Base-by-base conservation (phyloP, 2,329 filamentous ascomycete genomes). In the Fusarium mangiferae region DNA sequence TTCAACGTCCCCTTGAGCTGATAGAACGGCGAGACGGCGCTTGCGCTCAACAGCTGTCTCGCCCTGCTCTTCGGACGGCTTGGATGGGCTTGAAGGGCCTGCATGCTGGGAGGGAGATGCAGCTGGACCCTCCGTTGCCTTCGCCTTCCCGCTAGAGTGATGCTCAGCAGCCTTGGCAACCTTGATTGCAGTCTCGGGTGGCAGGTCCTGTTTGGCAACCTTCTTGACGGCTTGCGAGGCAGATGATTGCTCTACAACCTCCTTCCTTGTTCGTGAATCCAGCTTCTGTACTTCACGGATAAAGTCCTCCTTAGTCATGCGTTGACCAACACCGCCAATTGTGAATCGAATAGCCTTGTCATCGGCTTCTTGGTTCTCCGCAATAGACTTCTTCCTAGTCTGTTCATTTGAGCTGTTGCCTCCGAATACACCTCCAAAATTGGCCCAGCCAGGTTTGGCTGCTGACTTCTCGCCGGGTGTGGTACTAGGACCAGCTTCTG, bases 271-370 rank as follows among this genome's bases (percentile, higher is more conserved):
- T 77, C 90, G 90, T 30, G 89, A 88, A 79, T 96, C 93, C 68
- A 96, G 86, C 72, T 90, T 89, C 73, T 91, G 90, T 78, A 96
- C 91, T 79, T 94, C 90, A 52, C 88, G 85, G 69, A 96, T 90
- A 79, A 96, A 96, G 78, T 95, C 93, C 9, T 92, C 90, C 82
- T 95, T 95, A 70, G 89, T 95, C 89, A 96, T 92, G 54, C 93
- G 90, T 70, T 88, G 87, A 11, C 92, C 92, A n/a, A 91, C 89
- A 39, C 91, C 90, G 49, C 88, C 90, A 72, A 96, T 93, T 3
- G 91, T 95, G 82, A 95, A 96, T 20, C 93, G 89, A 62, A 96
- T 91, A 62, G 90, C 87, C 20, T 89, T 87, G 74, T 95, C 93
- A 66, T 95, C 93, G 6, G 89, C 87, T 5, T 88, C 87, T n/a